These are phyloP conservation scores for Penicillium canescens DNA, from an alignment of 495 filamentous ascomycete species.

Conservation along the genomic window DNA sequence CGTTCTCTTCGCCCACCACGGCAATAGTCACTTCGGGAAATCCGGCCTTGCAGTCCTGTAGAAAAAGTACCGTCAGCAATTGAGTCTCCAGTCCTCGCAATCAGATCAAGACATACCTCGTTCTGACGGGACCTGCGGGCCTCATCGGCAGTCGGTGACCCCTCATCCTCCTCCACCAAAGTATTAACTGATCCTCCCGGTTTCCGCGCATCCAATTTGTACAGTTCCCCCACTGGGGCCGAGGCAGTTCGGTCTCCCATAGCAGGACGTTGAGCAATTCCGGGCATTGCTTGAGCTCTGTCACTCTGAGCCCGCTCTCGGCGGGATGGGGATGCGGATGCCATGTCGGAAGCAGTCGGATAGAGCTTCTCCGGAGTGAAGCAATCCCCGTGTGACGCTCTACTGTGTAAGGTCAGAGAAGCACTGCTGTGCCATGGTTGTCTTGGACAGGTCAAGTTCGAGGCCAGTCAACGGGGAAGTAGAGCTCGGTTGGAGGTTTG, in stretches of 20 bases:
- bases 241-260: constrained; percentile 38
- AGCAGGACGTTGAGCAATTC: constrained; percentile 27
- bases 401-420: constrained; percentile 34
- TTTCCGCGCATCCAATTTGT: constrained; percentile 27
- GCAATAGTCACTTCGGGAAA: constrained; percentile 73
- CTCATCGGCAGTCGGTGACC: constrained; percentile 13
- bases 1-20: constrained; percentile 75
- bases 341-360: constrained; percentile 15
- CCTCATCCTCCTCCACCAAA: constrained; percentile 38
- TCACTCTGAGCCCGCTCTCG: constrained; percentile 38
- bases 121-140: constrained; percentile 10
- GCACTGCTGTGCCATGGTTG: constrained; percentile 42
- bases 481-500: constrained; percentile 7
- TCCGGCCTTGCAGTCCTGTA: constrained; percentile 29
- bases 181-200: constrained; percentile 24
- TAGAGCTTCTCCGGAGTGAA: constrained; percentile 13
- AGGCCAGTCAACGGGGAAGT: neutral
- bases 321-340: constrained; percentile 19
- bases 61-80: constrained; percentile 17
- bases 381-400: constrained; percentile 6
- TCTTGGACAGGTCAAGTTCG: constrained; percentile 18
- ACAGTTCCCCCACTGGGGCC: constrained; percentile 31
- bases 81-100: neutral
- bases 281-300: constrained; percentile 26
- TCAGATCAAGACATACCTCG: constrained; percentile 12